These are phyloP conservation scores for Platanthera zijinensis DNA, from an alignment of 106 monocot species.

Conservation along the genomic window DNA sequence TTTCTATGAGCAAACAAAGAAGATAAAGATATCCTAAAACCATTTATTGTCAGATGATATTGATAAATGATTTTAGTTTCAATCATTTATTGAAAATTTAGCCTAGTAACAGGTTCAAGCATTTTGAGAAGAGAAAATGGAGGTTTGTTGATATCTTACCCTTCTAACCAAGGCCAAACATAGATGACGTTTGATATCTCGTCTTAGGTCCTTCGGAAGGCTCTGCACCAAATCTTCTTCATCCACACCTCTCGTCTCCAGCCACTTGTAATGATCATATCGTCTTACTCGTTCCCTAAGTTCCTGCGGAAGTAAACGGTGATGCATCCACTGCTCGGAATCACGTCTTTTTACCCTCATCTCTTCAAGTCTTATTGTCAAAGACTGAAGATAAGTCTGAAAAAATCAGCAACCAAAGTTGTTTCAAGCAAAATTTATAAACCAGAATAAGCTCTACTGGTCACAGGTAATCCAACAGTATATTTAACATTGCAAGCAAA, in stretches of 20 bases:
- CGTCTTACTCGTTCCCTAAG: constrained; percentile 86
- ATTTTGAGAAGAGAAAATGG: not conserved
- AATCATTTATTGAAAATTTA: not conserved
- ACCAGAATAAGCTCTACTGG: not conserved
- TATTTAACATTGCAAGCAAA: not conserved
- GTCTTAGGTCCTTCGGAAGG: constrained; percentile 63
- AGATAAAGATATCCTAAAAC: not conserved
- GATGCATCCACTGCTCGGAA: constrained; percentile 99
- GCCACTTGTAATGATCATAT: constrained; percentile 95
- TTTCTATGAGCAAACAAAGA: not conserved
- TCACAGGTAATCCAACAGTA: not conserved
- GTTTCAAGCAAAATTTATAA: not conserved
- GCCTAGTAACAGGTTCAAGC: not conserved
- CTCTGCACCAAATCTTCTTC: constrained; percentile 73
- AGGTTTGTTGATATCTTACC: constrained; percentile 15
- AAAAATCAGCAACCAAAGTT: constrained; percentile 4
- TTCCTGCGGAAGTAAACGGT: constrained; percentile 75
- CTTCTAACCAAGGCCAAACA: constrained; percentile 61
- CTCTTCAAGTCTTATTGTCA: constrained; percentile 79
- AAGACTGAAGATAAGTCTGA: constrained; percentile 89
- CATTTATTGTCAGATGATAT: not conserved
- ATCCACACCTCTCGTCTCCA: constrained; percentile 89
- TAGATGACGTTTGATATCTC: constrained; percentile 80
- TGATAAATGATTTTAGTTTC: not conserved
- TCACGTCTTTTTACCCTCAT: constrained; percentile 90